Evolutionary conservation across 768 basidiomycete genomes (phyloP).

Genomic region (Lentinula edodes): DNA sequence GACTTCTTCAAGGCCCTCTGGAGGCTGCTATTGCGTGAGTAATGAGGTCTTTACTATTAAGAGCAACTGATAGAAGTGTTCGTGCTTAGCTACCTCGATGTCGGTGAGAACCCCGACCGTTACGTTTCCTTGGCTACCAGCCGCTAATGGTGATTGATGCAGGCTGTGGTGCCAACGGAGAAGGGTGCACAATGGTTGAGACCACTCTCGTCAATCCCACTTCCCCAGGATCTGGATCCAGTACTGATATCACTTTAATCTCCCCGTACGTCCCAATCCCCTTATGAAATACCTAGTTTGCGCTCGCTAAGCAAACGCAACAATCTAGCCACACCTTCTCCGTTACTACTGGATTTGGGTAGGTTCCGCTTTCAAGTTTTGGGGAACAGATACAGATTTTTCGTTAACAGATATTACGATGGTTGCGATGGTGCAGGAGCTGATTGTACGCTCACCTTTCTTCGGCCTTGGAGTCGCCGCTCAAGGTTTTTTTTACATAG

Average conservation of each 20-base stretch:
- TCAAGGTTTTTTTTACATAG: slow-evolving; percentile 9
- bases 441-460: slow-evolving; percentile 16
- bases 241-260: slow-evolving; percentile 28
- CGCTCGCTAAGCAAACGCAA: not conserved
- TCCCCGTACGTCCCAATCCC: slow-evolving; percentile 20
- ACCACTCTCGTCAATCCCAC: slow-evolving; percentile 27
- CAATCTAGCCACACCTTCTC: slow-evolving; percentile 24
- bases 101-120: not conserved
- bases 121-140: too few relatives aligned
- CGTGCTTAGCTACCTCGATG: slow-evolving; percentile 1
- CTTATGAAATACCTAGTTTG: not conserved
- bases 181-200: slow-evolving; percentile 29
- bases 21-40: slow-evolving; percentile 24
- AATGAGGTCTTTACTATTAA: not conserved
- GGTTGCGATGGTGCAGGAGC: slow-evolving; percentile 22
- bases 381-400: not conserved
- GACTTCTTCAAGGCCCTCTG: slow-evolving; percentile 15
- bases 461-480: not conserved
- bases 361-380: not conserved
- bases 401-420: slow-evolving; percentile 18
- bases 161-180: slow-evolving; percentile 32
- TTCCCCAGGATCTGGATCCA: slow-evolving; percentile 27
- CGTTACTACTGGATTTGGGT: slow-evolving; percentile 29
- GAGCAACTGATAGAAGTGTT: not conserved
- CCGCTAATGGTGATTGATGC: not conserved